These are phyloP conservation scores for Umbilicaria muhlenbergii DNA, from an alignment of 495 filamentous ascomycete genomes.

Conservation along the genomic window DNA sequence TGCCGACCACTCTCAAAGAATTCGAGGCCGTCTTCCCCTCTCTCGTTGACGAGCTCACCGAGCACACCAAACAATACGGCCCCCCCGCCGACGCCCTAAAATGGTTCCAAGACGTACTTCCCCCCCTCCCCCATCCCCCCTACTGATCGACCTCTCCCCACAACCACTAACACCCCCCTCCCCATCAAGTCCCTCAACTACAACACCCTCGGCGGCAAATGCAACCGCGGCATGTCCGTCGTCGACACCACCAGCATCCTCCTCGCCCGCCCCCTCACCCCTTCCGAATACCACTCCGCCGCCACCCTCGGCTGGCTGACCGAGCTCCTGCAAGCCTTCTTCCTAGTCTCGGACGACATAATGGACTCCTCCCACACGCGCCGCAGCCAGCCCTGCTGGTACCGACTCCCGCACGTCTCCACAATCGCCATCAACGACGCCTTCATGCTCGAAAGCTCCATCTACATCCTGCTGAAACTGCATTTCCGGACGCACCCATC, in stretches of 20 bases:
- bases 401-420: constrained; percentile 69
- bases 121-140: neutral
- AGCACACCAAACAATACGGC: constrained; percentile 60
- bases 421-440: constrained; percentile 96
- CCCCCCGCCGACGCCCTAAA: constrained; percentile 67
- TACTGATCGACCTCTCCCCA: neutral
- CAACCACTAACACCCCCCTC: constrained; percentile 4
- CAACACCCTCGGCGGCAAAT: constrained; percentile 90
- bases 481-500: constrained; percentile 70
- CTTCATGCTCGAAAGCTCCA: constrained; percentile 83
- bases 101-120: constrained; percentile 70
- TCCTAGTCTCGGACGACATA: constrained; percentile 95
- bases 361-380: constrained; percentile 94
- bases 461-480: constrained; percentile 85
- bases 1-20: constrained; percentile 59
- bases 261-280: constrained; percentile 39
- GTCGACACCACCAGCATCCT: constrained; percentile 78
- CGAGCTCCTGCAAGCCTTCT: constrained; percentile 95
- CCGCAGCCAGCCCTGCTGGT: constrained; percentile 91
- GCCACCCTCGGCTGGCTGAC: constrained; percentile 77
- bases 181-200: constrained; percentile 61
- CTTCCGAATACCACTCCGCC: constrained; percentile 10
- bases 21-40: constrained; percentile 83
- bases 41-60: constrained; percentile 60
- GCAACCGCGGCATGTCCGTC: constrained; percentile 96